phyloP scores from a whole-genome alignment of 495 filamentous ascomycete genomes.

The Penicillium taxi region DNA sequence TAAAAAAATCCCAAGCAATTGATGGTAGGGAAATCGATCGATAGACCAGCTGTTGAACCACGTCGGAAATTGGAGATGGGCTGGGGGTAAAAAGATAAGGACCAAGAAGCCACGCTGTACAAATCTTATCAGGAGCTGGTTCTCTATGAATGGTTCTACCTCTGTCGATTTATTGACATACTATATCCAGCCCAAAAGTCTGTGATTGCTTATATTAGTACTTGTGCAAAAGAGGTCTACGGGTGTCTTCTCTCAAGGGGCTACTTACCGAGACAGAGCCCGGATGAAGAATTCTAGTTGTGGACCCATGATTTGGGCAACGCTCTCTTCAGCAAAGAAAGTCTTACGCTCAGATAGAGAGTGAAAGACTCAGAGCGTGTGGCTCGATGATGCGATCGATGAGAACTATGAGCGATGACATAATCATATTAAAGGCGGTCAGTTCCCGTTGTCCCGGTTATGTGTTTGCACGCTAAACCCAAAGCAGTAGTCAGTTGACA shows the following conservation, averaged over 20 bases:
- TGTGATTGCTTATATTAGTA: constrained; percentile 11
- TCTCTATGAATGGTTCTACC: too few species aligned
- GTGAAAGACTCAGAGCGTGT: not conserved
- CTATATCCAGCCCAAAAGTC: constrained; percentile 40
- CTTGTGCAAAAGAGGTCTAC: not conserved
- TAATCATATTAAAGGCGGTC: constrained; percentile 18
- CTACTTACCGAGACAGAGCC: constrained; percentile 39
- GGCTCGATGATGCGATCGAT: constrained; percentile 6
- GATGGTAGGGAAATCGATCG: constrained; percentile 76
- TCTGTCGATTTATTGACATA: constrained; percentile 27
- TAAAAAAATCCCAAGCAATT: constrained; percentile 77
- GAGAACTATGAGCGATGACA: not conserved
- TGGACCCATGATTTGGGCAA: constrained; percentile 4
- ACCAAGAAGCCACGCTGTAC: constrained; percentile 62
- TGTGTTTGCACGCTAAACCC: constrained; percentile 34
- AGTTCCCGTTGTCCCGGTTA: constrained; percentile 36
- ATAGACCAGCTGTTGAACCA: constrained; percentile 68
- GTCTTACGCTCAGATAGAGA: not conserved
- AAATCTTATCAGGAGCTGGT: too few species aligned
- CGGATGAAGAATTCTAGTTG: constrained; percentile 32
- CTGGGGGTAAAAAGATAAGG: constrained; percentile 88
- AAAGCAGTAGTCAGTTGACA: constrained; percentile 35
- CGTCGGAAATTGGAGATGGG: constrained; percentile 66
- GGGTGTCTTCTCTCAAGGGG: too few species aligned
- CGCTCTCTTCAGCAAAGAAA: too few species aligned